phyloP scores from a whole-genome alignment of 495 filamentous ascomycete species.

The Elaphomyces granulatus region DNA sequence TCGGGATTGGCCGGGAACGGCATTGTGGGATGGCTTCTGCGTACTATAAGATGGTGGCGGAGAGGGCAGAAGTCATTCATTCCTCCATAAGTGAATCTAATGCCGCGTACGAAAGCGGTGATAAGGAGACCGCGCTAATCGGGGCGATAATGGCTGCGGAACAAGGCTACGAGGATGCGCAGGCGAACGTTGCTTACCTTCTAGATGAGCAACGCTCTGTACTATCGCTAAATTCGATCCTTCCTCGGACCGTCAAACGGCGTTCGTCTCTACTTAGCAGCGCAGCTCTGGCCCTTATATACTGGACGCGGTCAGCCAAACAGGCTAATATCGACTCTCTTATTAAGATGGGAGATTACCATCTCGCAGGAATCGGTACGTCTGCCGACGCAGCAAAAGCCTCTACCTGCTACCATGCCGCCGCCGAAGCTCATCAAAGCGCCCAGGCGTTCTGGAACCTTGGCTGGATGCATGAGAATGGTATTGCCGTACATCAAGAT shows the following conservation, averaged over 20 bases:
- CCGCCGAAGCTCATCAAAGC: constrained; percentile 78
- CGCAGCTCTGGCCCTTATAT: constrained; percentile 67
- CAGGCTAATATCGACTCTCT: constrained; percentile 87
- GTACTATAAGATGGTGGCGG: constrained; percentile 92
- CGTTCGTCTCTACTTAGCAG: constrained; percentile 47
- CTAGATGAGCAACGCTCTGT: constrained; percentile 68
- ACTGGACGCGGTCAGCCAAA: constrained; percentile 92
- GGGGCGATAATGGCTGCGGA: constrained; percentile 87
- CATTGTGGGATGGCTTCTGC: constrained; percentile 67
- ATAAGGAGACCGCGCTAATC: constrained; percentile 71
- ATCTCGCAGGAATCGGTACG: constrained; percentile 65
- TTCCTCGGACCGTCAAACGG: constrained; percentile 24
- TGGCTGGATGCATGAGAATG: constrained; percentile 99
- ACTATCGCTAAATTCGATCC: constrained; percentile 32
- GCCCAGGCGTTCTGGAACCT: constrained; percentile 95
- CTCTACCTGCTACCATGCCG: constrained; percentile 79
- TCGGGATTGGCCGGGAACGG: constrained; percentile 65
- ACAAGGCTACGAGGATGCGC: constrained; percentile 85
- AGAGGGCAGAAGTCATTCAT: constrained; percentile 73
- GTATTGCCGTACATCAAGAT: constrained; percentile 82
- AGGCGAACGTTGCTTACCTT: constrained; percentile 88
- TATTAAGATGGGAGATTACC: constrained; percentile 98
- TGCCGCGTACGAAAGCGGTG: constrained; percentile 65
- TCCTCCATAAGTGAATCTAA: constrained; percentile 82
- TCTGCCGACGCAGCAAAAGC: constrained; percentile 65